Conservation (phyloP, 202 grass and related monocot species). For the Elaeis oleifera region DNA sequence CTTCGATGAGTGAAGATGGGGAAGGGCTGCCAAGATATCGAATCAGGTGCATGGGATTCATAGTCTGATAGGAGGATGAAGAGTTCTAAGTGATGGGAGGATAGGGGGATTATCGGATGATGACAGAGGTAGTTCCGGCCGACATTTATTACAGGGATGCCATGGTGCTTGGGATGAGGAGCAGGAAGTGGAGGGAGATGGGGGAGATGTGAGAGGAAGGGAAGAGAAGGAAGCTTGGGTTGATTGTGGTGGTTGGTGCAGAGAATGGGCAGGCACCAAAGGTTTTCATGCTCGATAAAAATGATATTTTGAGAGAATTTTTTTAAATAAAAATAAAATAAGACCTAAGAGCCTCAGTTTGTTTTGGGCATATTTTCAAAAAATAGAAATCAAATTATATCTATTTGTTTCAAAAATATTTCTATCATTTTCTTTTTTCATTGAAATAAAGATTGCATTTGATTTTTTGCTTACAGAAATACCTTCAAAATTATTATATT, state of each 20-base stretch:
- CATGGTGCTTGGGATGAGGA: conserved; percentile 52
- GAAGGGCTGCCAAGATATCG: conserved; percentile 51
- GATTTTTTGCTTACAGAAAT: no score
- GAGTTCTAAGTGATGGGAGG: conserved; percentile 97
- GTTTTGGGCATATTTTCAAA: no score
- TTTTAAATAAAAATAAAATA: not conserved
- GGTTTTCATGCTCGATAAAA: conserved; percentile 59
- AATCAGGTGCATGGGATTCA: conserved; percentile 62
- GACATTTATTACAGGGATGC: conserved; percentile 65
- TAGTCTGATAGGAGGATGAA: conserved; percentile 37
- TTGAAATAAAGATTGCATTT: no score
- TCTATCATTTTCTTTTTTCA: no score
- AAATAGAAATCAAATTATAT: no score
- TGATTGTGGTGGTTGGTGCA: conserved; percentile 34
- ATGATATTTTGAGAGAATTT: conserved; percentile 57
- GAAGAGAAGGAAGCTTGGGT: no score
- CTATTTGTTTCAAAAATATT: no score
- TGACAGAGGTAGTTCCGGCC: conserved; percentile 62
- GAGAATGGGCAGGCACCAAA: conserved; percentile 44
- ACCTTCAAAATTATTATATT: no score
- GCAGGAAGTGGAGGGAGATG: conserved; percentile 61
- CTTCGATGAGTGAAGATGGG: conserved; percentile 29
- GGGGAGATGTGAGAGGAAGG: conserved; percentile 32
- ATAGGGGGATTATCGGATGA: conserved; percentile 47
- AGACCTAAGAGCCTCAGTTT: no score